These are phyloP conservation scores for Gastroboletus turbinatus DNA, from an alignment of 1,284 basidiomycete species.

Conservation along the genomic window DNA sequence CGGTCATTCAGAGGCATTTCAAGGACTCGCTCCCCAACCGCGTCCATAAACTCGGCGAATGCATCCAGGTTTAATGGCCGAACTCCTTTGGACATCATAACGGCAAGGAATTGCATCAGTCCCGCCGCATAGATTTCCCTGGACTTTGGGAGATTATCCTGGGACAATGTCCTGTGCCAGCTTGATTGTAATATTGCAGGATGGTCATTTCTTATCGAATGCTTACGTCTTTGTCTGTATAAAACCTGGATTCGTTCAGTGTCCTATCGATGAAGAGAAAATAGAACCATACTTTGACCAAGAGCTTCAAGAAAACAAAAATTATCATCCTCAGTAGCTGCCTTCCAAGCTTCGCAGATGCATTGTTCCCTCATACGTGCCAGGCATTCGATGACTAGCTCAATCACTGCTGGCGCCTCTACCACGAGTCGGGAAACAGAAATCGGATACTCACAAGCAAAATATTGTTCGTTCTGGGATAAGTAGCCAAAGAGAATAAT, in stretches of 20 bases:
- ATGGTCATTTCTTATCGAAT: neutral
- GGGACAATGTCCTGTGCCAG: constrained; percentile 15
- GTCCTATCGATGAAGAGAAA: neutral
- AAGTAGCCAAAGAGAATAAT: constrained; percentile 38
- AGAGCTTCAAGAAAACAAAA: constrained; percentile 17
- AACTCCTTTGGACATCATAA: constrained; percentile 24
- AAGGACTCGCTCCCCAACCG: constrained; percentile 19
- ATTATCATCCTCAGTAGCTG: constrained; percentile 10
- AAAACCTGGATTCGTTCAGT: constrained; percentile 20
- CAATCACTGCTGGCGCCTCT: constrained; percentile 37
- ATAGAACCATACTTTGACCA: constrained; percentile 20
- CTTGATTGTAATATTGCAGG: neutral
- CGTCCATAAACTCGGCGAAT: constrained; percentile 16
- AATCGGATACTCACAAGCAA: constrained; percentile 27
- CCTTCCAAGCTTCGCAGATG: constrained; percentile 25
- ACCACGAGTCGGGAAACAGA: neutral
- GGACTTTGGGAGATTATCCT: constrained; percentile 5
- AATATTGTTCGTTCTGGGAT: constrained; percentile 21
- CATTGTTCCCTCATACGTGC: constrained; percentile 17
- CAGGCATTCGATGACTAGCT: constrained; percentile 41
- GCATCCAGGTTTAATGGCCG: constrained; percentile 2
- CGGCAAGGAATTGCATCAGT: constrained; percentile 28
- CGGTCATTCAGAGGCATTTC: constrained; percentile 1
- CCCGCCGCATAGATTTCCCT: constrained; percentile 14
- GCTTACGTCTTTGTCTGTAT: constrained; percentile 20